Conservation (phyloP, 1,284 basidiomycete genomes). For the Pseudozyma pruni region DNA sequence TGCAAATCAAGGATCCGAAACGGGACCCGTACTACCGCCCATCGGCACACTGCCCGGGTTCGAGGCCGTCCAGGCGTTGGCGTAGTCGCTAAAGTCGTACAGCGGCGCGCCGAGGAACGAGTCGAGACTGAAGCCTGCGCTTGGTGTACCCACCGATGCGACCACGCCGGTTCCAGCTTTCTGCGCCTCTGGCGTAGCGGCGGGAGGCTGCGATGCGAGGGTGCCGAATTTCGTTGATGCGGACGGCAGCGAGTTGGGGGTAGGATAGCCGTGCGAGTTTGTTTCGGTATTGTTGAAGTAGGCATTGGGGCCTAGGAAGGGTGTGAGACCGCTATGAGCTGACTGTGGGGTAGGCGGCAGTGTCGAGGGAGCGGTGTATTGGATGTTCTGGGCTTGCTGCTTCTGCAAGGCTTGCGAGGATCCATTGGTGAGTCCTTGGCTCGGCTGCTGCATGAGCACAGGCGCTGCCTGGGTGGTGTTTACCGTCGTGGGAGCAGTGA, state of each 20-base stretch:
- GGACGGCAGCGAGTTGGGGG: conserved; percentile 24
- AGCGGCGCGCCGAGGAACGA: conserved; percentile 37
- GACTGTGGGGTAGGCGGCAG: conserved; percentile 25
- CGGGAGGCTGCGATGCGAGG: background rate
- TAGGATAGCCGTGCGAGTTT: conserved; percentile 20
- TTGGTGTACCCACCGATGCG: conserved; percentile 47
- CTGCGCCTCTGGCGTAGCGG: conserved; percentile 6
- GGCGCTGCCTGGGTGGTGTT: conserved; percentile 12
- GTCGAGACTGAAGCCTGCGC: conserved; percentile 49
- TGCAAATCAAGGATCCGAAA: conserved; percentile 24
- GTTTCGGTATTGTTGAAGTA: conserved; percentile 25
- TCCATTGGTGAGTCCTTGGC: background rate
- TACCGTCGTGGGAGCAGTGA: conserved; percentile 13
- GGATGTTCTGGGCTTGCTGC: conserved; percentile 3
- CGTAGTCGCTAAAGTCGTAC: conserved; percentile 51
- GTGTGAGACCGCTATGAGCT: conserved; percentile 30
- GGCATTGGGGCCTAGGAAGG: conserved; percentile 36
- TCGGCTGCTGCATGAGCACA: conserved; percentile 17
- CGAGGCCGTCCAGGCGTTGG: conserved; percentile 42
- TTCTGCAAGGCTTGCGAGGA: background rate
- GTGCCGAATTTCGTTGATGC: conserved; percentile 3
- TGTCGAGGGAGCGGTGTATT: conserved; percentile 1
- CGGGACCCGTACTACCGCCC: conserved; percentile 24
- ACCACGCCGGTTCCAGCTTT: background rate
- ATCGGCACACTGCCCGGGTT: conserved; percentile 13